Percentiles rank a stretch among this genome's conserved stretches.
Conservation (phyloP, 2,329 filamentous ascomycete genomes). For the Purpureocillium lavendulum region DNA sequence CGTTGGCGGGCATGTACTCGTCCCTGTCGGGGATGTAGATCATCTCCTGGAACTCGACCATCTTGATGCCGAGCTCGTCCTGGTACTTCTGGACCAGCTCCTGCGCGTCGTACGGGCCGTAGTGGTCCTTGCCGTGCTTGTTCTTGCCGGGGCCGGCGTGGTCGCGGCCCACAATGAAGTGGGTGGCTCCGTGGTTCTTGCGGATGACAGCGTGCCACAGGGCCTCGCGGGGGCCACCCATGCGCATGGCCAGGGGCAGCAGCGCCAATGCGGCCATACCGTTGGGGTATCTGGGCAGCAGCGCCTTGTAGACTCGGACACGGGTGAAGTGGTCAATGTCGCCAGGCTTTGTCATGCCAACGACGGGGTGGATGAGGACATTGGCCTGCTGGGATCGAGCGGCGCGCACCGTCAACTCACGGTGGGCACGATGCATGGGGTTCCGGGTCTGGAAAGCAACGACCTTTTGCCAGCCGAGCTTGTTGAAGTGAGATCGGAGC, state of each 20-base stretch:
- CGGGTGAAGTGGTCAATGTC: conserved; percentile 99
- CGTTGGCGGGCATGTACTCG: conserved; percentile 89
- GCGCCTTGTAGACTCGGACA: conserved; percentile 95
- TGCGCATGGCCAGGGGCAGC: conserved; percentile 93
- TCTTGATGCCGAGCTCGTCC: conserved; percentile 94
- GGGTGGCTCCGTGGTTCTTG: conserved; percentile 97
- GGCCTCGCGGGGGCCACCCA: conserved; percentile 96
- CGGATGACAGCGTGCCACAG: conserved; percentile 99
- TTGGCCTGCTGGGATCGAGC: conserved; percentile 95
- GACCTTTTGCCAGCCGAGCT: conserved; percentile 95
- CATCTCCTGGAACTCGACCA: conserved; percentile 99
- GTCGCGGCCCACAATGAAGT: conserved; percentile 98
- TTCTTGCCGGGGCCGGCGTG: conserved; percentile 98
- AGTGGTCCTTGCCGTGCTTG: conserved; percentile 93
- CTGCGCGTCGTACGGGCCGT: conserved; percentile 96
- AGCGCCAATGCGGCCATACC: conserved; percentile 97
- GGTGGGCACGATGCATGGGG: conserved; percentile 97
- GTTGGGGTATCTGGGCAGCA: conserved; percentile 94
- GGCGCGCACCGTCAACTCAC: conserved; percentile 94
- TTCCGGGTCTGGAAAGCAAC: conserved; percentile 99
- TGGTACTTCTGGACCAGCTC: conserved; percentile 93
- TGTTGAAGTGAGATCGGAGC: conserved; percentile 94
- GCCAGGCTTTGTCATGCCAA: conserved; percentile 96
- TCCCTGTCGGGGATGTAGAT: conserved; percentile 96
- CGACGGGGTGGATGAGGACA: conserved; percentile 97